Percentiles rank a stretch among this genome's conserved stretches.
phyloP scores from a whole-genome alignment of 768 basidiomycete species.

The Symmetrospora coprosmae region DNA sequence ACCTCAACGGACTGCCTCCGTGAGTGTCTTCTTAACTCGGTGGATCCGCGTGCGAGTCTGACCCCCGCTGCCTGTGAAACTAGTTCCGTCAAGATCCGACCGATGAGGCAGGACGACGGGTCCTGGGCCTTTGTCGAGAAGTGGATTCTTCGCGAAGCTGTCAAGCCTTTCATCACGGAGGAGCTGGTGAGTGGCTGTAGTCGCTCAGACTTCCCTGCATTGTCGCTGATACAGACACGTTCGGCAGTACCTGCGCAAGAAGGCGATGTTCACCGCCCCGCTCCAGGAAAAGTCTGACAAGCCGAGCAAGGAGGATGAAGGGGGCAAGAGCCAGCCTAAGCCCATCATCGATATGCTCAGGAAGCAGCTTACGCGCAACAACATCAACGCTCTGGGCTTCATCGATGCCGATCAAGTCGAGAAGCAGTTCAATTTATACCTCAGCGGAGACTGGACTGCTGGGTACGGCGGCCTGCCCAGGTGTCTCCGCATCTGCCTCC shows the following conservation, averaged over 20 bases:
- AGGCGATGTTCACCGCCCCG: slow-evolving; percentile 28
- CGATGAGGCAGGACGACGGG: background rate
- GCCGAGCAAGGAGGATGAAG: background rate
- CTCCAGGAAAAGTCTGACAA: slow-evolving; percentile 22
- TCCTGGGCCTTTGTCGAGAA: slow-evolving; percentile 29
- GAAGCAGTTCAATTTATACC: slow-evolving; percentile 19
- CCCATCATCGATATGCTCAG: slow-evolving; percentile 27
- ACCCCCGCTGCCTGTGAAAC: too few species aligned
- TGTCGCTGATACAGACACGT: background rate
- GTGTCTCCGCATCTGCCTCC: slow-evolving; percentile 10
- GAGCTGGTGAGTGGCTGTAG: slow-evolving; percentile 32
- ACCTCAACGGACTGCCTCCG: slow-evolving; percentile 29
- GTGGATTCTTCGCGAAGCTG: slow-evolving; percentile 33
- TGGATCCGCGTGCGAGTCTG: background rate
- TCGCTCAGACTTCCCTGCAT: too few species aligned
- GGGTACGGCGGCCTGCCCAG: background rate
- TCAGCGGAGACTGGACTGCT: slow-evolving; percentile 23
- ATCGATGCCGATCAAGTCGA: slow-evolving; percentile 25
- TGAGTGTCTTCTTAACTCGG: slow-evolving; percentile 1
- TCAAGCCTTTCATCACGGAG: slow-evolving; percentile 33
- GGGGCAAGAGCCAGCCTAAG: background rate
- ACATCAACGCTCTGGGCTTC: slow-evolving; percentile 32
- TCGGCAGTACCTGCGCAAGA: background rate
- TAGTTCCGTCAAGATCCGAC: slow-evolving; percentile 26
- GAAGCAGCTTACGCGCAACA: slow-evolving; percentile 27